Conservation (phyloP, 495 filamentous ascomycete genomes). For the Penicillium tannophilum region DNA sequence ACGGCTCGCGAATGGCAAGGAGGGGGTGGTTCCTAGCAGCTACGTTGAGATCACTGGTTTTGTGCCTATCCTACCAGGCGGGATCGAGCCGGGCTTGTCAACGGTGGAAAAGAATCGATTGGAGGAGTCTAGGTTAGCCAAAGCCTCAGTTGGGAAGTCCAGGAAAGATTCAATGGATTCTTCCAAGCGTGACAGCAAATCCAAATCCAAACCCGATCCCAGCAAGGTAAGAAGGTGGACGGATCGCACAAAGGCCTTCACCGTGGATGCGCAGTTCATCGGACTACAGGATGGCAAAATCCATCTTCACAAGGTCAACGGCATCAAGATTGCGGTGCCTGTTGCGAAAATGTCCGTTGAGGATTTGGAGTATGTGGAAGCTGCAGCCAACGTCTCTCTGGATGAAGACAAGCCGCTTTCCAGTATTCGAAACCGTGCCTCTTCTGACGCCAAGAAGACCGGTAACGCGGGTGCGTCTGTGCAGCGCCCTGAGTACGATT, state of each 20-base stretch:
- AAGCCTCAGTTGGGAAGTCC: constrained; percentile 67
- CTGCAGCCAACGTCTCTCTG: constrained; percentile 78
- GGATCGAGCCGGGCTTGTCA: constrained; percentile 68
- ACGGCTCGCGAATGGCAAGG: constrained; percentile 83
- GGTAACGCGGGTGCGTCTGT: constrained; percentile 54
- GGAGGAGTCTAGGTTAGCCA: constrained; percentile 79
- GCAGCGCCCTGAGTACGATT: constrained; percentile 77
- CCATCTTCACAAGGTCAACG: constrained; percentile 96
- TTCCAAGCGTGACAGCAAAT: constrained; percentile 71
- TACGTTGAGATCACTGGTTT: constrained; percentile 86
- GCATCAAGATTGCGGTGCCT: constrained; percentile 96
- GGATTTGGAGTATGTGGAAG: constrained; percentile 94
- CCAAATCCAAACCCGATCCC: constrained; percentile 74
- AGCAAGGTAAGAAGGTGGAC: constrained; percentile 88
- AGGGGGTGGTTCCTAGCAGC: constrained; percentile 97
- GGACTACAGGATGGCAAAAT: constrained; percentile 91
- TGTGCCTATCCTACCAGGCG: constrained; percentile 48
- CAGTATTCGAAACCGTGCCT: constrained; percentile 58
- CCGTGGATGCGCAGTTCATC: constrained; percentile 95
- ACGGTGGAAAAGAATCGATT: constrained; percentile 78
- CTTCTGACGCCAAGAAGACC: constrained; percentile 27
- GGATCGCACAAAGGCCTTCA: constrained; percentile 91
- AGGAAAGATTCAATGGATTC: constrained; percentile 57
- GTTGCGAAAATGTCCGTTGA: constrained; percentile 92
- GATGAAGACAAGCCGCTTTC: constrained; percentile 96